Percentiles rank a stretch among this genome's conserved stretches.
These are phyloP conservation scores for Elaeis oleifera DNA, from an alignment of 202 grass and related monocot genomes.

Conservation along the genomic window DNA sequence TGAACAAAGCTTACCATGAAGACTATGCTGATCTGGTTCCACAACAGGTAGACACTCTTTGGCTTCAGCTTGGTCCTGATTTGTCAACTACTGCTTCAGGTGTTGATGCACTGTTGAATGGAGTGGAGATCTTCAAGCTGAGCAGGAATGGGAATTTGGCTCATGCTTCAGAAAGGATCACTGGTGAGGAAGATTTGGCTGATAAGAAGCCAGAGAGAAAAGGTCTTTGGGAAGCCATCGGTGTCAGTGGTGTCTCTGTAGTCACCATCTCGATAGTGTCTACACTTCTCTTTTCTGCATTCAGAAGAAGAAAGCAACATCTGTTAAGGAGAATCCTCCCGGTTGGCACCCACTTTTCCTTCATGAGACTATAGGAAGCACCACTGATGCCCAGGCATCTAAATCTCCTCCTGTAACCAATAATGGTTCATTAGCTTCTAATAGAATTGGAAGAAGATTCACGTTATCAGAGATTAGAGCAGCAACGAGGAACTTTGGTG, in stretches of 20 bases:
- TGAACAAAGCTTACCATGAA: constrained; percentile 82
- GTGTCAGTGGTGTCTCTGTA: constrained; percentile 39
- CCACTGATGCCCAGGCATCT: constrained; percentile 50
- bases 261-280: constrained; percentile 34
- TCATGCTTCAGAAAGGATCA: constrained; percentile 58
- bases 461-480: constrained; percentile 57
- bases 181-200: constrained; percentile 11
- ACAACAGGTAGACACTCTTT: constrained; percentile 60
- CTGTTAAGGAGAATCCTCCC: constrained; percentile 45
- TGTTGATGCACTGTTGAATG: constrained; percentile 76
- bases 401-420: constrained; percentile 40
- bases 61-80: constrained; percentile 87
- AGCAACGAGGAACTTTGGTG: constrained; percentile 84
- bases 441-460: constrained; percentile 64
- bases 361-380: constrained; percentile 82
- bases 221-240: constrained; percentile 48
- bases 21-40: constrained; percentile 72
- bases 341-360: constrained; percentile 89
- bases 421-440: constrained; percentile 38
- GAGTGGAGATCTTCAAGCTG: constrained; percentile 97
- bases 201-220: constrained; percentile 32
- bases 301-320: constrained; percentile 55
- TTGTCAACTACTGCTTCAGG: constrained; percentile 59
- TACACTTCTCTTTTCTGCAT: constrained; percentile 45
- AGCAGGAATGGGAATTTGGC: constrained; percentile 60